Conservation (phyloP, 202 grass and related monocot genomes). For the Musa balbisiana region DNA sequence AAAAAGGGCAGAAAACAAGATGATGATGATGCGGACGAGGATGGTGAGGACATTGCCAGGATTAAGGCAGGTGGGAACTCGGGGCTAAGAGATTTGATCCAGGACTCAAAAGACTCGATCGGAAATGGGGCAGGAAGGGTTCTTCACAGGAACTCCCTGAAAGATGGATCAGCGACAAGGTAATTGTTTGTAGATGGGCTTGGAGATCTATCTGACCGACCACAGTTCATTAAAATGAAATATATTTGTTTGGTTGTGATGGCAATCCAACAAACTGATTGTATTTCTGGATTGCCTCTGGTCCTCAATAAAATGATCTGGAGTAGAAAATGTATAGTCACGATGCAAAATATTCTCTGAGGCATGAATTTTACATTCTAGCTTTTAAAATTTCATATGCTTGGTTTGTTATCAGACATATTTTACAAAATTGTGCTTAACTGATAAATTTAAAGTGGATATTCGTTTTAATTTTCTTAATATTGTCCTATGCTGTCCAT, state of each 20-base stretch:
- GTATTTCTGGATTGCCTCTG: too few relatives aligned
- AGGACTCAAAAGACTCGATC: constrained; percentile 4
- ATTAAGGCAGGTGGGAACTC: constrained; percentile 18
- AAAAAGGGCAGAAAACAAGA: constrained; percentile 44
- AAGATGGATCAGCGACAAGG: constrained; percentile 14
- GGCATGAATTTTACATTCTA: neutral
- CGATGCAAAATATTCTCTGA: too few relatives aligned
- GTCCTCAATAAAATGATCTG: too few relatives aligned
- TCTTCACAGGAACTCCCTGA: constrained; percentile 32
- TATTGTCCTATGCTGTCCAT: too few relatives aligned
- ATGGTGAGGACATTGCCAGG: neutral
- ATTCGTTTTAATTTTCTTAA: too few relatives aligned
- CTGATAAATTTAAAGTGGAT: neutral
- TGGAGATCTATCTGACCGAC: neutral
- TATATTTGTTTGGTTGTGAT: neutral
- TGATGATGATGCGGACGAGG: constrained; percentile 36
- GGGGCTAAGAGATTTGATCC: constrained; percentile 77
- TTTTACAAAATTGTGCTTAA: neutral
- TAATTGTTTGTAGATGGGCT: constrained; percentile 13
- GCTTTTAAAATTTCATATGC: neutral
- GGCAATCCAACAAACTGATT: neutral
- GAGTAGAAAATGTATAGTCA: too few relatives aligned
- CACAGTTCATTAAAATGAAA: neutral
- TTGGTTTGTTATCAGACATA: neutral
- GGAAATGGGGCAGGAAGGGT: constrained; percentile 28